Conservation (phyloP, 148 eudicot genomes). For the Euryodendron excelsum region DNA sequence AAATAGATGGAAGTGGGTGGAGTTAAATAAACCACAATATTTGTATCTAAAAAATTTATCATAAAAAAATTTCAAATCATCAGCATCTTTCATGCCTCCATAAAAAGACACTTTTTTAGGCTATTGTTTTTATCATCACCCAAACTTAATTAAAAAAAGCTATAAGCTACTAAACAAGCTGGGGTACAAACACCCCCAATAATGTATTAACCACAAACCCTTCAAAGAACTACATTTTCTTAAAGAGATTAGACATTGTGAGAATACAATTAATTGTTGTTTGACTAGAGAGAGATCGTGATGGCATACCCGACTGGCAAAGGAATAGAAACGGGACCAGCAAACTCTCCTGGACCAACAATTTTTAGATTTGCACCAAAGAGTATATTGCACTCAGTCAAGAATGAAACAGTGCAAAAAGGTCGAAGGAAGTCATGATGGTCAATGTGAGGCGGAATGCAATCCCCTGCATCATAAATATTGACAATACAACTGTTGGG, state of each 20-base stretch:
- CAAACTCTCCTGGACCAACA: constrained; percentile 45
- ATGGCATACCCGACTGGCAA: constrained; percentile 51
- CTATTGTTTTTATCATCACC: no score
- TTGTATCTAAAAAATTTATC: no score
- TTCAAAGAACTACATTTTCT: no score
- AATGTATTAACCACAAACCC: no score
- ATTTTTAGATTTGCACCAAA: constrained; percentile 51
- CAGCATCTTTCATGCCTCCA: no score
- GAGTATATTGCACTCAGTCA: constrained; percentile 53
- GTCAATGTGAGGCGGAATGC: constrained; percentile 71
- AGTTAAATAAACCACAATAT: background rate
- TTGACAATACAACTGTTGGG: constrained; percentile 71
- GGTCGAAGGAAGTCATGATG: constrained; percentile 67
- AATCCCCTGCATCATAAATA: constrained; percentile 56
- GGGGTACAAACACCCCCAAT: no score
- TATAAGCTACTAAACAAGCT: no score
- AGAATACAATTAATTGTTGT: background rate
- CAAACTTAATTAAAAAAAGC: no score
- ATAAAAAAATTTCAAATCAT: no score
- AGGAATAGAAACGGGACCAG: constrained; percentile 56
- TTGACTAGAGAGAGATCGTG: background rate
- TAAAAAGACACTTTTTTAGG: no score
- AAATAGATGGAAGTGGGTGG: background rate
- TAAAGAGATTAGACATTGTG: no score
- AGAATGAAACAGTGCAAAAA: constrained; percentile 61